A percentile compares a stretch with the other conserved stretches of the same genome.
Conservation (phyloP, 352 stramenopile species). For the Globisporangium splendens region DNA sequence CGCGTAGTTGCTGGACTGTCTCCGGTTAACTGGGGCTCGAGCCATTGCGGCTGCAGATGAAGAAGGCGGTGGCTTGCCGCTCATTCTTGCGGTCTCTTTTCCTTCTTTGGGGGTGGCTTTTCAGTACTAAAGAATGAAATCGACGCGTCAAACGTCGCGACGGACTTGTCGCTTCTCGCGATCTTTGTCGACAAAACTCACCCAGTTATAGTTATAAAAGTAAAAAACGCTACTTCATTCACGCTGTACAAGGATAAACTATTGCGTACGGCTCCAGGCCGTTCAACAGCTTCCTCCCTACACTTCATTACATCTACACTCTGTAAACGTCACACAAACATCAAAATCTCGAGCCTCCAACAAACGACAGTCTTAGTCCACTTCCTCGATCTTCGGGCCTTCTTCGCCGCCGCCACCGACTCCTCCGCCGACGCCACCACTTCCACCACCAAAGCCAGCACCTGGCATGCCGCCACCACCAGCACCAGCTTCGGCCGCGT, state of each 20-base stretch:
- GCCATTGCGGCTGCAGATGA: background rate
- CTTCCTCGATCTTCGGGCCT: conserved; percentile 80
- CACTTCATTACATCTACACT: background rate
- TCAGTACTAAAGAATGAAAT: too few species aligned
- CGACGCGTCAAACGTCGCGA: too few species aligned
- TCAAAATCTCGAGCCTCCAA: background rate
- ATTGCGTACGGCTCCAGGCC: too few species aligned
- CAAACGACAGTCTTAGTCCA: conserved; percentile 33
- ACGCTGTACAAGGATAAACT: too few species aligned
- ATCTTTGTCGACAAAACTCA: too few species aligned
- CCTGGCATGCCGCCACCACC: conserved; percentile 35
- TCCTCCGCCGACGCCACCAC: background rate
- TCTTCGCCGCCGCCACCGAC: conserved; percentile 15
- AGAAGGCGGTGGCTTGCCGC: background rate
- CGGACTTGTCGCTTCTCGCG: too few species aligned
- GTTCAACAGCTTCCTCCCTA: too few species aligned
- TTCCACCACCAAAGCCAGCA: conserved; percentile 19
- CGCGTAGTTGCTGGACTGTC: background rate
- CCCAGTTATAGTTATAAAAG: too few species aligned
- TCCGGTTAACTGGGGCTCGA: background rate
- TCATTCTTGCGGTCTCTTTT: background rate
- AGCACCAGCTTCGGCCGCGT: conserved; percentile 59
- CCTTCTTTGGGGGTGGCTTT: too few species aligned
- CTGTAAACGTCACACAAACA: background rate
- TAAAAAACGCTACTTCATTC: too few species aligned